Evolutionary conservation across 768 basidiomycete genomes (phyloP).

Genomic region (Zangia roseola): DNA sequence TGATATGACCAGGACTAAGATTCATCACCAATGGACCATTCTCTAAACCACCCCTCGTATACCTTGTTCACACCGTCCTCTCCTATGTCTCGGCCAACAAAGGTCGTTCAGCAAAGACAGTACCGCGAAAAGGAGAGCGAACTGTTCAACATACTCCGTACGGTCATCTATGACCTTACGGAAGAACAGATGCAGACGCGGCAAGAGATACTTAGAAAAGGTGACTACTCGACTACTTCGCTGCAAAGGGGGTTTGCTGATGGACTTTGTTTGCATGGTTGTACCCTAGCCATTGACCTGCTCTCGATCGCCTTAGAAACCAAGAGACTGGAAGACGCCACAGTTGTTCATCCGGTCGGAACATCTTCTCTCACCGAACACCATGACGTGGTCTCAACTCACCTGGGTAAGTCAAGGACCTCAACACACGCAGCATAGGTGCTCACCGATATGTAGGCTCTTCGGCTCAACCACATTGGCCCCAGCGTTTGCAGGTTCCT

Average conservation of each 20-base stretch:
- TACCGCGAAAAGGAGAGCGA: constrained; percentile 26
- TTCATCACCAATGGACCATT: neutral
- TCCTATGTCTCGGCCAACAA: constrained; percentile 9
- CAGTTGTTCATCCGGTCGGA: neutral
- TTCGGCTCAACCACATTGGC: neutral
- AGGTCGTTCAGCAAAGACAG: constrained; percentile 13
- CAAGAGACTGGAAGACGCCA: neutral
- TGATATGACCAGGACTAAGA: neutral
- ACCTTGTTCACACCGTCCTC: neutral
- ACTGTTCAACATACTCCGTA: constrained; percentile 19
- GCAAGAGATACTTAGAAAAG: constrained; percentile 22
- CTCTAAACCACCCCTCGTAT: neutral
- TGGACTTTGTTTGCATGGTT: too few species aligned
- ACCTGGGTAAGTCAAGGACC: constrained; percentile 7
- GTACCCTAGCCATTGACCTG: constrained; percentile 7
- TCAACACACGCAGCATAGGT: neutral
- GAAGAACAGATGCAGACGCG: constrained; percentile 14
- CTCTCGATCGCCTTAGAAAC: constrained; percentile 3
- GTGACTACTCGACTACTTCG: constrained; percentile 1
- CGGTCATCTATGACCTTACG: constrained; percentile 17
- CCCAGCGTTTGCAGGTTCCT: neutral
- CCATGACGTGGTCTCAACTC: neutral
- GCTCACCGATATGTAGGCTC: constrained; percentile 8
- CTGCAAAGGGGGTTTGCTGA: neutral
- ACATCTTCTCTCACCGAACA: neutral